Conservation (phyloP, 1,284 basidiomycete species). For the Moesziomyces sp. region DNA sequence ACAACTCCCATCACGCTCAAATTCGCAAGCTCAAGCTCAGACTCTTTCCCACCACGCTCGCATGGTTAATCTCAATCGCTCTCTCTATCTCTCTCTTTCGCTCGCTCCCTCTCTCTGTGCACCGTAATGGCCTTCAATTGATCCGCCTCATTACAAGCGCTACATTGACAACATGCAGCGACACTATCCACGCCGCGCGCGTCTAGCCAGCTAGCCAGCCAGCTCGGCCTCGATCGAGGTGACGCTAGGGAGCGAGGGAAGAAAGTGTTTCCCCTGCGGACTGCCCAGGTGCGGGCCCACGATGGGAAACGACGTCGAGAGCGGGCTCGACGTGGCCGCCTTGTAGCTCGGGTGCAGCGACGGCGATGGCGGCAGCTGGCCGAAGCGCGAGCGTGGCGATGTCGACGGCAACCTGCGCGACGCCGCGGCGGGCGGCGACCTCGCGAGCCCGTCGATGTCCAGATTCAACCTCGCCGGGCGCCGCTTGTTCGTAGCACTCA, state of each 20-base stretch:
- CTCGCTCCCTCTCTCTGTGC: no score
- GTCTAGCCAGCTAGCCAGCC: conserved; percentile 4
- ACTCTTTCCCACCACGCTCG: no score
- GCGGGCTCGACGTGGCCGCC: conserved; percentile 15
- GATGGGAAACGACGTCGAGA: conserved; percentile 22
- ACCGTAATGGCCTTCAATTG: no score
- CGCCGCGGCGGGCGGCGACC: conserved; percentile 18
- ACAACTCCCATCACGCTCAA: no score
- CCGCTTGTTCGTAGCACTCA: conserved; percentile 1
- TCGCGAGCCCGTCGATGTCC: conserved; percentile 15
- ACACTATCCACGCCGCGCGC: no score
- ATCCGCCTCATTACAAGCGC: no score
- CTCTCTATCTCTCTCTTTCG: no score
- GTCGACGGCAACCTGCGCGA: conserved; percentile 17
- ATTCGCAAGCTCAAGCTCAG: no score
- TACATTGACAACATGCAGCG: no score
- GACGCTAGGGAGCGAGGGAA: conserved; percentile 22
- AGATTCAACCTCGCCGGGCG: conserved; percentile 22
- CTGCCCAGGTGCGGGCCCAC: conserved; percentile 16
- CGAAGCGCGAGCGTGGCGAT: conserved; percentile 26
- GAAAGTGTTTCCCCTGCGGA: conserved; percentile 16
- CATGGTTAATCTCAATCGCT: no score
- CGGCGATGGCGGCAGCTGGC: conserved; percentile 25
- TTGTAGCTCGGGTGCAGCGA: conserved; percentile 37
- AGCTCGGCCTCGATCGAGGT: conserved; percentile 23